These are phyloP conservation scores for Tylopilus plumbeoviolaceoides DNA, from an alignment of 768 basidiomycete species.

Conservation along the genomic window DNA sequence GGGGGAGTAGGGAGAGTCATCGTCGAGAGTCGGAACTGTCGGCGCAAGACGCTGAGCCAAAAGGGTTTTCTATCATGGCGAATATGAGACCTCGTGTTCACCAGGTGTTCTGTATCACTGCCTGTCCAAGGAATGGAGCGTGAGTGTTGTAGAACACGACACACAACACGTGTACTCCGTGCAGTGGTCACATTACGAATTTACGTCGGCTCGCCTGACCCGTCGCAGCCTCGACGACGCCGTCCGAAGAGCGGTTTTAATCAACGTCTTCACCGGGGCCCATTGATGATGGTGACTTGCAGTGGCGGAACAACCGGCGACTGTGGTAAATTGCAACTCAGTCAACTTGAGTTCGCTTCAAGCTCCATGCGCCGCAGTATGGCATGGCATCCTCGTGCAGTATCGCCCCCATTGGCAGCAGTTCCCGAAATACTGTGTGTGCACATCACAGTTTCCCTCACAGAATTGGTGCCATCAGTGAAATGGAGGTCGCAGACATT, in stretches of 20 bases:
- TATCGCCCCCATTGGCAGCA: neutral
- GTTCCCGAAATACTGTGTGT: neutral
- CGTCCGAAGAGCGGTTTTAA: neutral
- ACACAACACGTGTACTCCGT: constrained; percentile 23
- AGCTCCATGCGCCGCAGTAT: neutral
- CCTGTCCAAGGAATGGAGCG: constrained; percentile 20
- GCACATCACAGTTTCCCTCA: neutral
- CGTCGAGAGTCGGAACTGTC: constrained; percentile 14
- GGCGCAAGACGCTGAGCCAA: constrained; percentile 1
- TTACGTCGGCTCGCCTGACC: neutral
- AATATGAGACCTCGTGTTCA: constrained; percentile 25
- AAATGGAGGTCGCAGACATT: no score
- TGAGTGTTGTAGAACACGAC: constrained; percentile 12
- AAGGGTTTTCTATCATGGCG: constrained; percentile 27
- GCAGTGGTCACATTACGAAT: neutral
- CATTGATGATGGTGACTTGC: neutral
- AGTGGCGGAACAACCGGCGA: neutral
- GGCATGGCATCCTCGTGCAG: neutral
- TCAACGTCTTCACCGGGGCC: neutral
- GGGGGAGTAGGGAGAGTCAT: constrained; percentile 23
- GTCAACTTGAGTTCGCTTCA: neutral
- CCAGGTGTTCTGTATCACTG: constrained; percentile 33
- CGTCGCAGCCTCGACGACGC: neutral
- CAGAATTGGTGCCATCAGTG: neutral
- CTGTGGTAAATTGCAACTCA: neutral